These are phyloP conservation scores for Pestalotiopsis fici DNA, from an alignment of 2,329 filamentous ascomycete genomes.

Conservation along the genomic window DNA sequence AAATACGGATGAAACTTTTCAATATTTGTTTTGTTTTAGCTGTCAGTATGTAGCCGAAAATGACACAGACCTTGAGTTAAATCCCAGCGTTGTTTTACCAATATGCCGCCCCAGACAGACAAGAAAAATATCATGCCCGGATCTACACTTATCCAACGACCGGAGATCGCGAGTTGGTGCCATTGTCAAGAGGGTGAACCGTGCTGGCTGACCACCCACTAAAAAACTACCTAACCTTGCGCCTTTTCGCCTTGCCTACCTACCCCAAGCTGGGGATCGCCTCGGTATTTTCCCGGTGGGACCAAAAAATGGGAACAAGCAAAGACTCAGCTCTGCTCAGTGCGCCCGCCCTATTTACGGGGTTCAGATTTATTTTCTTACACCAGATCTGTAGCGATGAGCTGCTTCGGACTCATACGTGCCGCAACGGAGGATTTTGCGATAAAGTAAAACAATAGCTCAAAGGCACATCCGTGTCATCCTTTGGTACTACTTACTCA, in stretches of 20 bases:
- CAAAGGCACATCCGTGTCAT: too few relatives aligned
- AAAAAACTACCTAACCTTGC: neutral
- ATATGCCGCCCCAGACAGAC: neutral
- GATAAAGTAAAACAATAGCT: too few relatives aligned
- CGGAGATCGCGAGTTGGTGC: neutral
- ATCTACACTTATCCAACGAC: neutral
- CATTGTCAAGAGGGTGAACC: neutral
- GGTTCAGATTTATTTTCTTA: neutral
- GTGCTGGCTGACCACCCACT: neutral
- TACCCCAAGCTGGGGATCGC: neutral
- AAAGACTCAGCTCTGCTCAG: neutral
- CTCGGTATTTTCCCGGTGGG: neutral
- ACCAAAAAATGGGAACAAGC: neutral
- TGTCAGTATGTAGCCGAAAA: neutral
- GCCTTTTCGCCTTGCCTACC: neutral
- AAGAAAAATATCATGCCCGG: neutral
- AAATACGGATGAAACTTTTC: neutral
- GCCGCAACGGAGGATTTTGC: neutral
- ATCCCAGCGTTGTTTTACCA: neutral
- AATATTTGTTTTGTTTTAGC: neutral
- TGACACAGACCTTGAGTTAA: neutral
- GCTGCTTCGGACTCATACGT: neutral
- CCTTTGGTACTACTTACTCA: too few relatives aligned
- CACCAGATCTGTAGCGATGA: neutral
- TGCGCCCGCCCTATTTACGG: neutral